Evolutionary conservation across 768 basidiomycete genomes (phyloP).

Genomic region (Mycena vitilis): DNA sequence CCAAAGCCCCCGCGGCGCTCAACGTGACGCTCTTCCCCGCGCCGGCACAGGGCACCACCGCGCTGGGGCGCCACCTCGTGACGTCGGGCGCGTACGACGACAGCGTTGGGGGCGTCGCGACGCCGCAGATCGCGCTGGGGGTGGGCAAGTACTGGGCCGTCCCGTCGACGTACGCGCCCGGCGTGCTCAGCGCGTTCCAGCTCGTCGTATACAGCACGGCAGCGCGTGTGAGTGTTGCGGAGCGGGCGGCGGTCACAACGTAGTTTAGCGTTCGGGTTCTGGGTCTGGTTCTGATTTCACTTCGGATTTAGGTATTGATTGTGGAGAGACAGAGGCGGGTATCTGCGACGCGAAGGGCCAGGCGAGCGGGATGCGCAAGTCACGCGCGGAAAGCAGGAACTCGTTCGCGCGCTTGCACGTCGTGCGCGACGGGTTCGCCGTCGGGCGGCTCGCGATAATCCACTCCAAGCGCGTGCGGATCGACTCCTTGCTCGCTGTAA

Average conservation of each 20-base stretch:
- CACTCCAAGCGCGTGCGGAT: conserved; percentile 85
- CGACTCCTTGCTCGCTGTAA: conserved; percentile 61
- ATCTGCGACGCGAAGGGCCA: conserved; percentile 20
- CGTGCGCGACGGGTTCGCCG: conserved; percentile 85
- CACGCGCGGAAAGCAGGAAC: conserved; percentile 64
- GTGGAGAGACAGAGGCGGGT: background rate
- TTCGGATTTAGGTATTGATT: background rate
- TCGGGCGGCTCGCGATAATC: conserved; percentile 81
- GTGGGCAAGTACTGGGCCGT: conserved; percentile 79
- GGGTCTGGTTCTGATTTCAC: background rate
- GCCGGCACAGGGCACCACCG: conserved; percentile 35
- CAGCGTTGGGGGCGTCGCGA: conserved; percentile 76
- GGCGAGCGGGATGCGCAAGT: conserved; percentile 29
- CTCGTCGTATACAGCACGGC: conserved; percentile 69
- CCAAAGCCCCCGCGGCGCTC: conserved; percentile 58
- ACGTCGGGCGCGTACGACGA: conserved; percentile 90
- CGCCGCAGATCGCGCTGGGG: conserved; percentile 60
- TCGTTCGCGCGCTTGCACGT: conserved; percentile 86
- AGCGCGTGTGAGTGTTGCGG: conserved; percentile 32
- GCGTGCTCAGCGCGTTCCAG: conserved; percentile 66
- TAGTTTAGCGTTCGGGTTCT: background rate
- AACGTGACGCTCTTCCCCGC: conserved; percentile 71
- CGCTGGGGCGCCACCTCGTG: conserved; percentile 55
- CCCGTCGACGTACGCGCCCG: conserved; percentile 79
- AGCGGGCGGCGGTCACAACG: background rate